phyloP scores from a whole-genome alignment of 257 asterid species.

The Ajuga chamaepitys region DNA sequence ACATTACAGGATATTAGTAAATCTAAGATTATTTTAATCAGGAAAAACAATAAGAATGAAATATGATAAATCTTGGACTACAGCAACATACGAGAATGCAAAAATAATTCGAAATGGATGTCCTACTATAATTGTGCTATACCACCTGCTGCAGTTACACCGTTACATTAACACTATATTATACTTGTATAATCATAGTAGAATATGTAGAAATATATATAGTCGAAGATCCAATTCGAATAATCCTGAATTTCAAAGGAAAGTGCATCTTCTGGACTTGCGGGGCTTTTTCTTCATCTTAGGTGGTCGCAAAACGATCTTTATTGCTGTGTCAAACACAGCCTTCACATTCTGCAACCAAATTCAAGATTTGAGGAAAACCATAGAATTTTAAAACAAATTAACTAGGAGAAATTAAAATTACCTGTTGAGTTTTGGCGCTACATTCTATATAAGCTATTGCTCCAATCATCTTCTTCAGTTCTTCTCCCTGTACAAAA shows the following conservation, averaged over 20 bases:
- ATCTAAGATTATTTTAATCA: neutral
- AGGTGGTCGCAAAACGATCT: slow-evolving; percentile 73
- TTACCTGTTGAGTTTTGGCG: slow-evolving; percentile 90
- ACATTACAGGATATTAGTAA: slow-evolving; percentile 4
- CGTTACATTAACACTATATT: too few species aligned
- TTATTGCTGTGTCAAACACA: slow-evolving; percentile 79
- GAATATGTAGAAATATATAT: too few species aligned
- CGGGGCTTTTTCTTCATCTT: slow-evolving; percentile 56
- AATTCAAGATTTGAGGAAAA: neutral
- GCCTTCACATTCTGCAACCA: slow-evolving; percentile 61
- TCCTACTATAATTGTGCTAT: too few species aligned
- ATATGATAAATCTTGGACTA: neutral
- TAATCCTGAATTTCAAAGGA: slow-evolving; percentile 32
- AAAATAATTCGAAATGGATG: too few species aligned
- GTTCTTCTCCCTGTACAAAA: slow-evolving; percentile 64
- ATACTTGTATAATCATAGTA: too few species aligned
- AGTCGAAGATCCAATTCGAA: too few species aligned
- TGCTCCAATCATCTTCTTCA: slow-evolving; percentile 75
- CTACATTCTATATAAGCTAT: slow-evolving; percentile 82
- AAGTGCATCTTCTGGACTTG: slow-evolving; percentile 50
- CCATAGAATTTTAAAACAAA: neutral
- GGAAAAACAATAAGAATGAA: neutral
- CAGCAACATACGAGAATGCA: neutral
- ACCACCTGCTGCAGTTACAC: too few species aligned
- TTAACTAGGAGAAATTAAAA: neutral